Evolutionary conservation across 73 alveolate genomes (phyloP), one percentile per base, ranked within the genome.

Genomic region (Paramecium sonneborni): DNA sequence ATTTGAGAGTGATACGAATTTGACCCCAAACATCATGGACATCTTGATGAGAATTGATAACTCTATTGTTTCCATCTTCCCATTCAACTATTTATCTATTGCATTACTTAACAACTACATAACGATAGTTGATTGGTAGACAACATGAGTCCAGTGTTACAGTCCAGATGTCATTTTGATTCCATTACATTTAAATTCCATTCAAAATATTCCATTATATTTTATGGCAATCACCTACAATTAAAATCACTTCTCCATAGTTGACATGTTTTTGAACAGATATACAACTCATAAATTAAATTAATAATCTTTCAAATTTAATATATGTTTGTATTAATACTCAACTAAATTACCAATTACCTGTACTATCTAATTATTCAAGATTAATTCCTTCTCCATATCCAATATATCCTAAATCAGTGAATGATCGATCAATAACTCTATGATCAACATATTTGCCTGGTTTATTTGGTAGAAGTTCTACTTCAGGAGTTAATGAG

Each of bases 101-200:
- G 32, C 24, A 15, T 62, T 79, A 24, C 28, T 79, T 21, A 24
- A 79, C 90, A 24, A 79, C 74, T 20, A 79, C 90, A 79, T 79
- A 79, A 8, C 52, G 44, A 21, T 79, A 79, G 5, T 32, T 38
- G 20, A 79, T 38, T 2, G 90, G 90, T 24, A 43, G 41, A 18
- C 46, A 79, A 79, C 58, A 72, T 3, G 38, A 67, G 28, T 41
- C 90, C 32, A 79, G n/a, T 41, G 26, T 79, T n/a, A 62, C 74
- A 30, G 52, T 24, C 90, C 90, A 79, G 28, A 79, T 46, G 43
- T 79, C 90, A 23, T 62, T 30, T 24, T 38, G 72, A 44, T 79
- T 79, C 90, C 90, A 79, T 79, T 79, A n/a, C 90, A 74, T 74
- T 37, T 74, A 15, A 37, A 74, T 74, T 28, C 87, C 87, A 26